Conservation (phyloP, 805 yeast species). For the Jamesozyma lodderae region DNA sequence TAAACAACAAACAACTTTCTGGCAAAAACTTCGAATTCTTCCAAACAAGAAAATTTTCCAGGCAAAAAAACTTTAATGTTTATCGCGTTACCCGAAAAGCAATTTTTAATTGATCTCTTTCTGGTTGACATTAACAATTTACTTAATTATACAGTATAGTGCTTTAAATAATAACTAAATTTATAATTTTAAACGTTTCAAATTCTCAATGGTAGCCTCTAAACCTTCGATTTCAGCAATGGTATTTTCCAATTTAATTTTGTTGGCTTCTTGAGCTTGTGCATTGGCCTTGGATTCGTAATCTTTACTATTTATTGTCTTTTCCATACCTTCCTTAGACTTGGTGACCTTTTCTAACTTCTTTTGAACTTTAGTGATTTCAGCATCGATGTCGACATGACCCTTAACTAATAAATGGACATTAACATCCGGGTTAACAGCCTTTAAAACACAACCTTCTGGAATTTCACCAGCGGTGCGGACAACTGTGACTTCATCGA, state of each 20-base stretch:
- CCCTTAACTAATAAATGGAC: conserved; percentile 93
- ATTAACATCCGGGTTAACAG: conserved; percentile 70
- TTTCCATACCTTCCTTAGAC: conserved; percentile 53
- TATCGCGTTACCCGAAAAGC: background rate
- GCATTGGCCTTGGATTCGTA: conserved; percentile 78
- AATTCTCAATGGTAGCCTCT: conserved; percentile 73
- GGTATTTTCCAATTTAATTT: conserved; percentile 55
- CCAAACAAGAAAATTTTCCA: too few relatives aligned
- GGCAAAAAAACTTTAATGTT: background rate
- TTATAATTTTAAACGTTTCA: conserved; percentile 65
- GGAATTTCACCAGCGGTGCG: conserved; percentile 52
- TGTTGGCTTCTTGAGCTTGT: conserved; percentile 72
- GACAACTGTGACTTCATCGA: conserved; percentile 63
- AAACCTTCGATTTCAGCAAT: conserved; percentile 86
- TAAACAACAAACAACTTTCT: too few relatives aligned
- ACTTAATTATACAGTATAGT: too few relatives aligned
- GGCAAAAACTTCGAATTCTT: too few relatives aligned
- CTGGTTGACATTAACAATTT: too few relatives aligned
- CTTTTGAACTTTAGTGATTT: conserved; percentile 71
- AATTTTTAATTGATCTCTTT: too few relatives aligned
- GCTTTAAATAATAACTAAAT: too few relatives aligned
- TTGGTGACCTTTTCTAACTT: conserved; percentile 61
- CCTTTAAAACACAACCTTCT: conserved; percentile 79
- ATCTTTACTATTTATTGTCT: conserved; percentile 61
- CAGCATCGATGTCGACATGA: conserved; percentile 85